Percentiles rank a stretch among this genome's conserved stretches.
These are phyloP conservation scores for Circinella umbellata DNA, from an alignment of 371 early-diverging fungal genomes.

Conservation along the genomic window DNA sequence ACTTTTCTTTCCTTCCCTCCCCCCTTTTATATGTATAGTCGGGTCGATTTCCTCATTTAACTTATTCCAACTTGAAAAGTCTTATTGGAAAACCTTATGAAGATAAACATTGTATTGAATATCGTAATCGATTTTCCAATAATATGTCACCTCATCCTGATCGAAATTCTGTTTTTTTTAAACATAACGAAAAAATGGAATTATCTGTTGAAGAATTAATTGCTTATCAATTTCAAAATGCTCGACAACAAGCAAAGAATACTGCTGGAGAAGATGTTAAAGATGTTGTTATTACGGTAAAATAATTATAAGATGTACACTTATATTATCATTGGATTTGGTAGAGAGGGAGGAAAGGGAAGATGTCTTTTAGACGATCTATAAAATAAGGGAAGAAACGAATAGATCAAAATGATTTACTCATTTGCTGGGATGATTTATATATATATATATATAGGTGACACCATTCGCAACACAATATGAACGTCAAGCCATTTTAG, in stretches of 20 bases:
- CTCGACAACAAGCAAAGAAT: slow-evolving; percentile 80
- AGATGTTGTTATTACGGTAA: slow-evolving; percentile 91
- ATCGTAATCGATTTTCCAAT: slow-evolving; percentile 74
- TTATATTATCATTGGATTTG: slow-evolving; percentile 9
- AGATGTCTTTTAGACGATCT: too few species aligned
- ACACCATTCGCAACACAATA: slow-evolving; percentile 89
- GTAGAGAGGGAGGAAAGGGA: neutral
- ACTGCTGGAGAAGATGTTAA: slow-evolving; percentile 79
- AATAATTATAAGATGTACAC: too few species aligned
- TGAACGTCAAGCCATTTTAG: slow-evolving; percentile 92
- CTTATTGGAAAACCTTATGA: slow-evolving; percentile 79
- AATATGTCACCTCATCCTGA: slow-evolving; percentile 70
- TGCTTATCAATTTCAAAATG: slow-evolving; percentile 92
- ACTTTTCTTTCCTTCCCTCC: neutral
- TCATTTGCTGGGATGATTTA: too few species aligned
- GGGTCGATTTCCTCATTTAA: slow-evolving; percentile 84
- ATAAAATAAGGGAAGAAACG: too few species aligned
- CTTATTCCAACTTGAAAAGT: slow-evolving; percentile 83
- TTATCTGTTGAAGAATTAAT: slow-evolving; percentile 88
- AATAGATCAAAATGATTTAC: too few species aligned
- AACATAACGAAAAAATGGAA: slow-evolving; percentile 53
- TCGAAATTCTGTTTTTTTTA: slow-evolving; percentile 70
- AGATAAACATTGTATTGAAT: slow-evolving; percentile 71
- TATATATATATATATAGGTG: slow-evolving; percentile 55
- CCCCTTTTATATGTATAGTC: slow-evolving; percentile 52